These are phyloP conservation scores for Talaromyces borbonicus DNA, from an alignment of 495 filamentous ascomycete genomes.

Conservation along the genomic window DNA sequence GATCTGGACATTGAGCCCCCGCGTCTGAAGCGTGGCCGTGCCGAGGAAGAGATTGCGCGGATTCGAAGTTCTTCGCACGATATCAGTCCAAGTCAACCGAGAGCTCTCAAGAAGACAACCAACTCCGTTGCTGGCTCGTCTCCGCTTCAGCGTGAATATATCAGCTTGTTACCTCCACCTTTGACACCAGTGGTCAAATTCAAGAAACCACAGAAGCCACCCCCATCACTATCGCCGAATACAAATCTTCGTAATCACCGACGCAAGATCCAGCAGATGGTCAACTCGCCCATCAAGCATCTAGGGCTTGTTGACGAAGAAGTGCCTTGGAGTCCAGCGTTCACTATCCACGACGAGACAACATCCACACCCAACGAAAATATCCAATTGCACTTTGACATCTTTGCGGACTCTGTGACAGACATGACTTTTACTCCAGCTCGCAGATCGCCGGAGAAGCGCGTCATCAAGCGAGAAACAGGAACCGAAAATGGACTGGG, in stretches of 20 bases:
- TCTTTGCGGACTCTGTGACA: conserved; percentile 56
- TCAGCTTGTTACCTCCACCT: conserved; percentile 60
- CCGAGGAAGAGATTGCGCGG: conserved; percentile 92
- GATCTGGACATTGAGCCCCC: conserved; percentile 63
- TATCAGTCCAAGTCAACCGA: conserved; percentile 62
- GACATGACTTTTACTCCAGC: conserved; percentile 40
- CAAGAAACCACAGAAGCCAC: conserved; percentile 69
- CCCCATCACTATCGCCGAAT: conserved; percentile 83
- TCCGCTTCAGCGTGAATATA: conserved; percentile 44
- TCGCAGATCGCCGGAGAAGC: conserved; percentile 68
- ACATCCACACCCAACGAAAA: conserved; percentile 38
- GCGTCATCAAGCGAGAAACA: conserved; percentile 53
- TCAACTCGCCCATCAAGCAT: conserved; percentile 76
- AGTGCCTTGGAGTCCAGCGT: conserved; percentile 68
- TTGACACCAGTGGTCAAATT: conserved; percentile 83
- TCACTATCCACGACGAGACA: conserved; percentile 51
- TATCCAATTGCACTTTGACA: conserved; percentile 52
- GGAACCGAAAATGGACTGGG: conserved; percentile 38
- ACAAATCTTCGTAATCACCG: conserved; percentile 92
- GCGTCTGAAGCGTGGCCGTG: conserved; percentile 74
- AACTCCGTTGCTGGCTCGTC: conserved; percentile 45
- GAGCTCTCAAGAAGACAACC: conserved; percentile 33
- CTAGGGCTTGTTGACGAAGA: conserved; percentile 54
- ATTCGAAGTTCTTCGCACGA: conserved; percentile 89
- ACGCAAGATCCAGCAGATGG: conserved; percentile 72